Evolutionary conservation across 139 green algal genomes (phyloP).

Genomic region (Trebouxia sp.): DNA sequence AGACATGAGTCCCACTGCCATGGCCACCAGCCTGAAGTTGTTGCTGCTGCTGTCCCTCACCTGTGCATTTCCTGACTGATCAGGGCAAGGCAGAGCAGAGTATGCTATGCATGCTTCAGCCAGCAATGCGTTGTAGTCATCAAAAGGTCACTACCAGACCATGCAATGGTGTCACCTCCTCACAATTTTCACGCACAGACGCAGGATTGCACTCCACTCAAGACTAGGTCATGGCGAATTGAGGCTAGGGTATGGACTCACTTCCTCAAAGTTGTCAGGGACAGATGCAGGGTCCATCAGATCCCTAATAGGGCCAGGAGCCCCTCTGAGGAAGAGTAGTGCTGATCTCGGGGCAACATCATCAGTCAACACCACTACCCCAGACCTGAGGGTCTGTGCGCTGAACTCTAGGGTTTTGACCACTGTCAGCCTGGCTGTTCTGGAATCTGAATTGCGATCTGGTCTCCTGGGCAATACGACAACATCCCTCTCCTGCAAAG

Average conservation of each 20-base stretch:
- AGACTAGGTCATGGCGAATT: neutral
- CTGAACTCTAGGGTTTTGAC: constrained; percentile 5
- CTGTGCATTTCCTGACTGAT: too few species aligned
- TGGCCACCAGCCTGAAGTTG: too few species aligned
- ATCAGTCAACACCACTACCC: neutral
- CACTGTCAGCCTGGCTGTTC: neutral
- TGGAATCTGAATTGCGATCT: neutral
- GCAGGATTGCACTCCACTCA: neutral
- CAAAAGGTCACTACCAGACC: too few species aligned
- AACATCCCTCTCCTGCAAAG: constrained; percentile 1
- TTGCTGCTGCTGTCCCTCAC: too few species aligned
- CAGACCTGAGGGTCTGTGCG: neutral
- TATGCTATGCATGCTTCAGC: too few species aligned
- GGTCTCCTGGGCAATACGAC: constrained; percentile 3
- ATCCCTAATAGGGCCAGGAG: neutral
- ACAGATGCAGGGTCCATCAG: neutral
- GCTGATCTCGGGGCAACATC: neutral
- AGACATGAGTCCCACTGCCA: too few species aligned
- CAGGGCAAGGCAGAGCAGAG: too few species aligned
- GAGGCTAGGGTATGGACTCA: neutral
- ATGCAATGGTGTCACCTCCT: too few species aligned
- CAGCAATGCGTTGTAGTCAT: too few species aligned
- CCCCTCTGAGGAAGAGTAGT: constrained; percentile 2
- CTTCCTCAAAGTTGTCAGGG: neutral
- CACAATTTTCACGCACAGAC: neutral